phyloP scores from a whole-genome alignment of 1,284 basidiomycete species.

The Ceratobasidium theobromae region DNA sequence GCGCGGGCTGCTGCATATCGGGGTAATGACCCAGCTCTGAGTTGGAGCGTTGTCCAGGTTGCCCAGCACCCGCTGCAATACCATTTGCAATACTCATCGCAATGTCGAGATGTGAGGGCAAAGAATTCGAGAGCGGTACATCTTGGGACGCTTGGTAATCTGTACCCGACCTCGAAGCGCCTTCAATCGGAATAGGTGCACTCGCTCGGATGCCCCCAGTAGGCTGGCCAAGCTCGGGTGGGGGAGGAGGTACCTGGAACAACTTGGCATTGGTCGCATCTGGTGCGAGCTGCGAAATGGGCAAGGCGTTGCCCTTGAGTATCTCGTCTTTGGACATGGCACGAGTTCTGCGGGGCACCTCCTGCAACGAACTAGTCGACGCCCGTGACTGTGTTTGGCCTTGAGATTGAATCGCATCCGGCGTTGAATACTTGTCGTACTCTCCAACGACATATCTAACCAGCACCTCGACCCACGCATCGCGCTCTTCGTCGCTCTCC shows the following conservation, averaged over 20 bases:
- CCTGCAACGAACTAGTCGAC: slow-evolving; percentile 55
- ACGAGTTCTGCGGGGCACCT: slow-evolving; percentile 38
- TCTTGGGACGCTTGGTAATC: slow-evolving; percentile 43
- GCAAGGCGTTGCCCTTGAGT: slow-evolving; percentile 57
- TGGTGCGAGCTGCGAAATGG: slow-evolving; percentile 58
- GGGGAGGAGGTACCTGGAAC: slow-evolving; percentile 51
- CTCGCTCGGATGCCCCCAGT: not conserved
- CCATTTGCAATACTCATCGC: slow-evolving; percentile 40
- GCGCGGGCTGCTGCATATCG: slow-evolving; percentile 51
- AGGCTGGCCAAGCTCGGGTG: slow-evolving; percentile 40
- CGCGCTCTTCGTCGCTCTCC: slow-evolving; percentile 89
- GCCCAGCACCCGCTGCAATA: slow-evolving; percentile 43
- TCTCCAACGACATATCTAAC: slow-evolving; percentile 61
- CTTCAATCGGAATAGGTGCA: slow-evolving; percentile 44
- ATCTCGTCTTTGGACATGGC: slow-evolving; percentile 65
- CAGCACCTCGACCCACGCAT: slow-evolving; percentile 92
- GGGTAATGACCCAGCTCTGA: slow-evolving; percentile 78
- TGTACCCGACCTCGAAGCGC: slow-evolving; percentile 46
- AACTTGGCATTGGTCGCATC: slow-evolving; percentile 63
- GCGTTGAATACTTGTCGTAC: slow-evolving; percentile 29
- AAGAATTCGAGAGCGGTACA: slow-evolving; percentile 55
- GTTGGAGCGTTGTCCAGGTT: slow-evolving; percentile 59
- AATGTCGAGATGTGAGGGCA: slow-evolving; percentile 52
- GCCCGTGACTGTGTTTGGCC: slow-evolving; percentile 51
- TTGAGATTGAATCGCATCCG: slow-evolving; percentile 18